phyloP scores from a whole-genome alignment of 148 eudicot species.

The Talinum fruticosum region DNA sequence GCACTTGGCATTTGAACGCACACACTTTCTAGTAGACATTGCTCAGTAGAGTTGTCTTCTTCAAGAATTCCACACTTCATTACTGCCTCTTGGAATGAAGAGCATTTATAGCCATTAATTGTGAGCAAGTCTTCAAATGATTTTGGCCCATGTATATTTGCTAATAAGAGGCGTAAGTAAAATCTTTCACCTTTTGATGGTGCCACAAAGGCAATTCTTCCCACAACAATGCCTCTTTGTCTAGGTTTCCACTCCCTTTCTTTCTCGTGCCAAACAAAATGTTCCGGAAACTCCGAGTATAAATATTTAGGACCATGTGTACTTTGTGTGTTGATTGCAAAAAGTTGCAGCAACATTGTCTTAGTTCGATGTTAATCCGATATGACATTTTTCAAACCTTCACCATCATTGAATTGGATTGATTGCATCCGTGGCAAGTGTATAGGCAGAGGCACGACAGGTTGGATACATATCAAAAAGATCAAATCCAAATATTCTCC shows the following conservation, averaged over 20 bases:
- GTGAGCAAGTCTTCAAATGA: neutral
- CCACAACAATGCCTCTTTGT: neutral
- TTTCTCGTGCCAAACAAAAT: neutral
- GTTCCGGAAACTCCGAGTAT: neutral
- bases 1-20: neutral
- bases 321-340: neutral
- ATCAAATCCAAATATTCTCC: neutral
- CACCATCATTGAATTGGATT: neutral
- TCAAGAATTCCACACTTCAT: neutral
- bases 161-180: neutral
- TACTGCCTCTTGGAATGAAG: neutral
- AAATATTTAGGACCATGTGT: neutral
- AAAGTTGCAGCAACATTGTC: neutral
- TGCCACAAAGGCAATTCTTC: neutral
- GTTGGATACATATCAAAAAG: constrained; percentile 6
- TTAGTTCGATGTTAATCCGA: neutral
- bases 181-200: neutral
- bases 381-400: neutral
- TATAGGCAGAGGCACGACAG: neutral
- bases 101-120: neutral
- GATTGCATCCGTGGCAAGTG: neutral
- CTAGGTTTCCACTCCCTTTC: neutral
- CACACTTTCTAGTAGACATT: neutral
- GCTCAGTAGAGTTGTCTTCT: neutral
- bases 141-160: neutral